Evolutionary conservation across 768 basidiomycete genomes (phyloP).

Genomic region (Artomyces pyxidatus): DNA sequence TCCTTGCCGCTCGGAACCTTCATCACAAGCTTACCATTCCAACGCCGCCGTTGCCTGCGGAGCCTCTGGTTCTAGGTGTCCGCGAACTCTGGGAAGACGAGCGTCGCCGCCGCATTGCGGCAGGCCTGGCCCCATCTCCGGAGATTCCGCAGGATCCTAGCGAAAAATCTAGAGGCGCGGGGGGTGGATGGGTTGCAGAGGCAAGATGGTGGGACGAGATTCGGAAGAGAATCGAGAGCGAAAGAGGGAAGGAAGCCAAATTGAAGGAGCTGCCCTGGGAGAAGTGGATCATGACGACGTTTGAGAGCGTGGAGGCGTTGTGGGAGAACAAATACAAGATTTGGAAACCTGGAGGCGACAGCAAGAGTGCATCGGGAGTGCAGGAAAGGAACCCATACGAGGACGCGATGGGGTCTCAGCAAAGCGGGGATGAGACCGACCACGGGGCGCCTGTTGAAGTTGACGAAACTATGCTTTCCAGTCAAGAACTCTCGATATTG

Average conservation of each 20-base stretch:
- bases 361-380: slow-evolving; percentile 6
- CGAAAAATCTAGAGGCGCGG: slow-evolving; percentile 47
- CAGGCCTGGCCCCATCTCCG: slow-evolving; percentile 67
- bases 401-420: slow-evolving; percentile 5
- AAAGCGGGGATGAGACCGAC: not conserved
- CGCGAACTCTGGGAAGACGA: slow-evolving; percentile 97
- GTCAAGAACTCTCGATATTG: slow-evolving; percentile 37
- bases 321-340: slow-evolving; percentile 61
- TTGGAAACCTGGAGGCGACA: slow-evolving; percentile 39
- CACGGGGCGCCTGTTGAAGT: slow-evolving; percentile 36
- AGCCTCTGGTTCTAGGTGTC: slow-evolving; percentile 80
- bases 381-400: slow-evolving; percentile 7
- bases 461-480: slow-evolving; percentile 42
- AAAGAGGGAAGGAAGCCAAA: slow-evolving; percentile 24
- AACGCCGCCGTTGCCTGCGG: slow-evolving; percentile 38
- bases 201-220: slow-evolving; percentile 72
- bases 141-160: slow-evolving; percentile 64
- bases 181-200: slow-evolving; percentile 65
- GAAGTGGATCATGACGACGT: slow-evolving; percentile 74
- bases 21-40: slow-evolving; percentile 63
- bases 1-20: slow-evolving; percentile 52
- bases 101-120: slow-evolving; percentile 56
- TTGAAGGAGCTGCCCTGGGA: slow-evolving; percentile 45
- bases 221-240: slow-evolving; percentile 46
- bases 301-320: slow-evolving; percentile 82